Evolutionary conservation across 108 stramenopile species (phyloP).

Genomic region (Discostella pseudostelligera): DNA sequence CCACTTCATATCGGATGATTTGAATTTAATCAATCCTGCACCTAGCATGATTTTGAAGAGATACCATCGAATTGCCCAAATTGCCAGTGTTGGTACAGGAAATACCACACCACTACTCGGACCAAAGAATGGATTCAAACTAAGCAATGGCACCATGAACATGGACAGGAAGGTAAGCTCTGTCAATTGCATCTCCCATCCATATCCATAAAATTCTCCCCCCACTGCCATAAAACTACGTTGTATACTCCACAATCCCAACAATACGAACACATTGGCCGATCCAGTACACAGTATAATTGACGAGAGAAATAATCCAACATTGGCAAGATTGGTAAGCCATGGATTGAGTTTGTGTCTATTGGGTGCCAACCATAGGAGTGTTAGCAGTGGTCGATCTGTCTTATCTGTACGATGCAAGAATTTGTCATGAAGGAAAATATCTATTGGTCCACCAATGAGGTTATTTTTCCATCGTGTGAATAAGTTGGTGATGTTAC

Average conservation of each 20-base stretch:
- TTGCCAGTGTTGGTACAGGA: constrained; percentile 42
- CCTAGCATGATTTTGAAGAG: constrained; percentile 75
- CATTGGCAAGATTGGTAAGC: constrained; percentile 56
- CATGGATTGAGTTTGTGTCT: constrained; percentile 58
- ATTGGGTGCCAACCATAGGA: constrained; percentile 58
- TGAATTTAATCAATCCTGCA: constrained; percentile 65
- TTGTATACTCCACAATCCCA: constrained; percentile 60
- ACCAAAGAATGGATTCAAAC: constrained; percentile 46
- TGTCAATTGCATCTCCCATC: constrained; percentile 71
- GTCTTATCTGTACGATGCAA: constrained; percentile 55
- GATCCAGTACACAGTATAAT: constrained; percentile 50
- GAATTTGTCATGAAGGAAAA: constrained; percentile 40
- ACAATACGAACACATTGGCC: constrained; percentile 60
- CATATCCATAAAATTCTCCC: constrained; percentile 62
- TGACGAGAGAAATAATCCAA: constrained; percentile 47
- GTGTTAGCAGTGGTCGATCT: constrained; percentile 47
- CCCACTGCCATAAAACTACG: constrained; percentile 66
- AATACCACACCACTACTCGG: constrained; percentile 3
- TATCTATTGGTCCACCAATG: not conserved
- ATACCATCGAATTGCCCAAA: constrained; percentile 55
- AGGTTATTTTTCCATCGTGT: constrained; percentile 5
- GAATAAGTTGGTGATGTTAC: not conserved
- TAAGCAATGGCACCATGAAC: constrained; percentile 64
- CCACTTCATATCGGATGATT: constrained; percentile 56
- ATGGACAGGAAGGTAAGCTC: constrained; percentile 64